Base-by-base conservation (phyloP, 306 rosid species). In the Acacia crassicarpa region DNA sequence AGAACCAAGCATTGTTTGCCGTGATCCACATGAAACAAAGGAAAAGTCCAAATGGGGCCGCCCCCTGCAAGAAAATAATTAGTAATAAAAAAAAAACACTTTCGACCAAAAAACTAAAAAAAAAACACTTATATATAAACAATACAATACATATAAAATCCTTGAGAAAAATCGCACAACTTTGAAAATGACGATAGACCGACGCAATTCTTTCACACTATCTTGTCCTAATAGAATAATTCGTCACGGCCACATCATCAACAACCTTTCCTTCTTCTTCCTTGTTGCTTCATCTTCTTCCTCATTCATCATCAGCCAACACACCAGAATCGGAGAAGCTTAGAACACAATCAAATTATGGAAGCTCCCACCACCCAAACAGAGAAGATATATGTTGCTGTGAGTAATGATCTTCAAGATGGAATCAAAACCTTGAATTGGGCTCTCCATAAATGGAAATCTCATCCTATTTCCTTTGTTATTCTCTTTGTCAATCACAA, bases 401-500 rank as follows among this genome's bases (percentile, higher is more conserved):
- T 94, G n/a, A 92, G 97, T 12, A 87, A 87, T 80, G 94, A 94
- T 84, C 48, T 59, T 6, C 92, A 83, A 51, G 97, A 92, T 81
- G 98, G 97, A 41, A 77, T 82, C 15, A 88, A 88, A 85, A 89
- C 94, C 82, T 78, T 94, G 81, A 85, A 74, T 72, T 94, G 98
- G 98, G 85, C 90, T 40, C 86, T 94, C 75, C 69, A 79, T 74
- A 92, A 91, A 71, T 94, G 97, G 98, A 92, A 81, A 63, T 85
- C 87, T 77, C 87, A 78, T 49, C 91, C 91, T 69, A 87, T 94
- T 84, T 94, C 94, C 59, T 56, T 94, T 20, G 92, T 91, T 74
- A 84, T 94, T 86, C 94, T 94, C 59, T 90, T 91, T 48, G 80
- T 90, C 9, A 49, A 83, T 80, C 70, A 79, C 80, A 84, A 17